phyloP scores from a whole-genome alignment of 1,139 yeast genomes.

The Zygosaccharomyces pseudobailii region DNA sequence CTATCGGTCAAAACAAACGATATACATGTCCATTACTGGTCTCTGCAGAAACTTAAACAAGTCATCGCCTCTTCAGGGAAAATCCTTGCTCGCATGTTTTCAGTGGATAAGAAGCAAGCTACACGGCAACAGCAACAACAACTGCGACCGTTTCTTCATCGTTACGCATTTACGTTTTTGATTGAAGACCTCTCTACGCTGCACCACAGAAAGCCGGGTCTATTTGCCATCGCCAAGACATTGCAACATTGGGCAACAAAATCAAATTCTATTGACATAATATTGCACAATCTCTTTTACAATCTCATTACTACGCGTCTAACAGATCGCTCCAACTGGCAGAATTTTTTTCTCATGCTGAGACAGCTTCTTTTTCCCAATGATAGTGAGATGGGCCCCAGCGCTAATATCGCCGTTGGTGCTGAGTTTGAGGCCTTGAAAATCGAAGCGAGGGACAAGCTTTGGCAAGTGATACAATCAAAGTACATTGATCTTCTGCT shows the following conservation, averaged over 20 bases:
- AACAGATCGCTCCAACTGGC: slow-evolving; percentile 3
- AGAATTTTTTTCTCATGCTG: slow-evolving; percentile 6
- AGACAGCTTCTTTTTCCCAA: slow-evolving; percentile 27
- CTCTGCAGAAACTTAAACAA: background rate
- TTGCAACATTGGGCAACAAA: slow-evolving; percentile 15
- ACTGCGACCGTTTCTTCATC: slow-evolving; percentile 10
- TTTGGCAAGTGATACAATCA: slow-evolving; percentile 14
- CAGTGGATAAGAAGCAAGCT: background rate
- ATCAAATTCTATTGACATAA: slow-evolving; percentile 9
- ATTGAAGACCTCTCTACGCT: slow-evolving; percentile 18
- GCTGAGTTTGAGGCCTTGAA: slow-evolving; percentile 20
- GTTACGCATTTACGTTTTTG: slow-evolving; percentile 22
- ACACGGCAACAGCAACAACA: background rate
- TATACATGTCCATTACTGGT: background rate
- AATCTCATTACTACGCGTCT: slow-evolving; percentile 6
- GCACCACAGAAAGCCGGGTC: slow-evolving; percentile 23
- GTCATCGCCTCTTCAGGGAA: slow-evolving; percentile 1
- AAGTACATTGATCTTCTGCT: slow-evolving; percentile 13
- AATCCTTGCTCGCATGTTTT: slow-evolving; percentile 1
- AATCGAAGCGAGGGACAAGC: slow-evolving; percentile 13
- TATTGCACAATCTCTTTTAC: slow-evolving; percentile 10
- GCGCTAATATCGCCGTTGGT: slow-evolving; percentile 21
- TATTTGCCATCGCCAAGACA: slow-evolving; percentile 19
- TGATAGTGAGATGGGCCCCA: slow-evolving; percentile 28
- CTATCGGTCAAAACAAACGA: background rate